Evolutionary conservation across 345 rosid genomes (phyloP).

Genomic region (Triadica sebifera): DNA sequence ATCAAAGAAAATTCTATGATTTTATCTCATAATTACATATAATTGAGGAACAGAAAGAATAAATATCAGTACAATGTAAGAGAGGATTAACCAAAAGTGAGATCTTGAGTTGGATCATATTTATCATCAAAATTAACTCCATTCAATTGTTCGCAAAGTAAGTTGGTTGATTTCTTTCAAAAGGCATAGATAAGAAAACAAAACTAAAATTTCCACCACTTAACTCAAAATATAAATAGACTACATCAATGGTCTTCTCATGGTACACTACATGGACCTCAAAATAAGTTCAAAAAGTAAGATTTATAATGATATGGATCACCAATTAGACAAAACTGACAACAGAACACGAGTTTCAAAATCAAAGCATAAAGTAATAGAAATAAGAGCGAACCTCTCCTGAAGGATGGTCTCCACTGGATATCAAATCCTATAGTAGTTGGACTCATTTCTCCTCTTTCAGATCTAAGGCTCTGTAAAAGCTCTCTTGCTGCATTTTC

Average conservation of each 20-base stretch:
- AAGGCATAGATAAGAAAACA: not conserved
- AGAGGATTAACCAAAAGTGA: not conserved
- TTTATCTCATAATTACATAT: not conserved
- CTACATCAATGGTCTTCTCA: not conserved
- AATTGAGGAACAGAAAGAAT: not conserved
- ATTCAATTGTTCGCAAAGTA: not conserved
- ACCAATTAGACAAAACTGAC: not conserved
- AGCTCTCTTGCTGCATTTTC: constrained; percentile 61
- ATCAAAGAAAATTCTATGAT: not conserved
- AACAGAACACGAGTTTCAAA: not conserved
- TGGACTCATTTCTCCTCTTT: constrained; percentile 39
- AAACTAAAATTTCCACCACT: not conserved
- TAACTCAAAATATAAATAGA: not conserved
- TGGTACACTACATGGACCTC: not conserved
- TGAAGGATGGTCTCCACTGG: constrained; percentile 72
- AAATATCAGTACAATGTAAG: not conserved
- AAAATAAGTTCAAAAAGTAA: not conserved
- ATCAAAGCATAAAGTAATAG: too few species aligned
- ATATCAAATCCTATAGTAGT: constrained; percentile 68
- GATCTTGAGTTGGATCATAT: not conserved
- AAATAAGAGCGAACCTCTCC: constrained; percentile 50
- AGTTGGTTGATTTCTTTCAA: not conserved
- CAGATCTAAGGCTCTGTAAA: constrained; percentile 41
- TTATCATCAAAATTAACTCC: not conserved
- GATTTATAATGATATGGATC: not conserved